Conservation (phyloP, 2,329 filamentous ascomycete species). For the Fusarium siculi region DNA sequence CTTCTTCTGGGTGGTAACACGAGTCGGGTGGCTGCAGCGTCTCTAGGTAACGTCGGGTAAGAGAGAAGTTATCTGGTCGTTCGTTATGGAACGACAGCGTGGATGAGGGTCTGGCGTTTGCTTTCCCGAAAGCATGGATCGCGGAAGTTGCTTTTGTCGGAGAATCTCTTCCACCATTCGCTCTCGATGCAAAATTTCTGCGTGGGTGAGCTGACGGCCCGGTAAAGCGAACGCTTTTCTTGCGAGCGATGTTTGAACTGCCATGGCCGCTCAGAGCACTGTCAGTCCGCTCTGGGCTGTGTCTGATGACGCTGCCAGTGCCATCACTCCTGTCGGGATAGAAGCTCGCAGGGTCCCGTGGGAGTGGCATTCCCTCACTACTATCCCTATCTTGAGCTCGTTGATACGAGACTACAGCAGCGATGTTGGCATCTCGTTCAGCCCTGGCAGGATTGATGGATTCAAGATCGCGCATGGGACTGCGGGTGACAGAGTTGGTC, state of each 20-base stretch:
- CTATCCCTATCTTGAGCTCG: conserved; percentile 57
- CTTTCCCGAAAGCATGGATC: conserved; percentile 14
- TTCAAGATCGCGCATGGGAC: conserved; percentile 56
- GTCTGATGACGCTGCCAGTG: conserved; percentile 26
- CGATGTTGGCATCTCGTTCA: conserved; percentile 69
- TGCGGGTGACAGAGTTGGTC: conserved; percentile 55
- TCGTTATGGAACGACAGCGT: conserved; percentile 23
- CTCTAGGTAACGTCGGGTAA: conserved; percentile 41
- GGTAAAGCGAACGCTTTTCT: conserved; percentile 68
- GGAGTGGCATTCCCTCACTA: conserved; percentile 21
- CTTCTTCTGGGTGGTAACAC: conserved; percentile 60
- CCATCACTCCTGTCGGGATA: conserved; percentile 36
- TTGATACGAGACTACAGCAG: conserved; percentile 69
- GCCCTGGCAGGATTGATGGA: conserved; percentile 61
- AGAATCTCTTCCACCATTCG: conserved; percentile 40
- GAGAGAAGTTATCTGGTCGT: conserved; percentile 17
- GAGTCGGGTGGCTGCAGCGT: conserved; percentile 50
- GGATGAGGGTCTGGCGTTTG: conserved; percentile 28
- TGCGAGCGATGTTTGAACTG: conserved; percentile 48
- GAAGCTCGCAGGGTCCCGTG: conserved; percentile 41
- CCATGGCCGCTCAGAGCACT: conserved; percentile 35
- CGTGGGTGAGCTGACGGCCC: conserved; percentile 47
- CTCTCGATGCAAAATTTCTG: conserved; percentile 45
- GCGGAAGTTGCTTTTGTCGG: conserved; percentile 12
- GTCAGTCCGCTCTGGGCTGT: conserved; percentile 19